These are phyloP conservation scores for Malus hybrid DNA, from an alignment of 331 rosid genomes.

Conservation along the genomic window DNA sequence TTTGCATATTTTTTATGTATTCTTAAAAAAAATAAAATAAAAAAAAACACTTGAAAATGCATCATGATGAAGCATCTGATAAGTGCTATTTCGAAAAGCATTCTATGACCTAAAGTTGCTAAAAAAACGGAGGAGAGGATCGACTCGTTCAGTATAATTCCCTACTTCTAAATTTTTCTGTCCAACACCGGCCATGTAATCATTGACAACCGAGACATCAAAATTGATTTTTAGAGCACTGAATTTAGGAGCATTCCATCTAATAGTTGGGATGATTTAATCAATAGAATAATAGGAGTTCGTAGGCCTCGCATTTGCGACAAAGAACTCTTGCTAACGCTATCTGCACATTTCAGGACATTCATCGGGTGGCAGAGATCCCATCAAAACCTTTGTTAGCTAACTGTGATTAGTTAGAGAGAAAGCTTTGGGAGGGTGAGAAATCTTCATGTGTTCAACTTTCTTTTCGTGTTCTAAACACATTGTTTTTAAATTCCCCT, in stretches of 20 bases:
- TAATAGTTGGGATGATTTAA: no score
- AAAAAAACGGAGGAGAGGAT: background rate
- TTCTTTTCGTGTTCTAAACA: background rate
- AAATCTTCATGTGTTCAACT: background rate
- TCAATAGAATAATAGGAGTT: background rate
- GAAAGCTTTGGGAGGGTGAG: background rate
- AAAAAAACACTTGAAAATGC: background rate
- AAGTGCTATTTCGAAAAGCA: background rate
- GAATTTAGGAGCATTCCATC: background rate
- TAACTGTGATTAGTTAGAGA: background rate
- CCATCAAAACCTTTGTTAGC: background rate
- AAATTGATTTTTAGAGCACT: background rate
- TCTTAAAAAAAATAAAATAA: no score
- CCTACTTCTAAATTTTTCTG: background rate
- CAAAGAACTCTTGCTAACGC: background rate
- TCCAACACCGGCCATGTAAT: background rate
- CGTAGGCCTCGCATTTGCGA: background rate
- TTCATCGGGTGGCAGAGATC: background rate
- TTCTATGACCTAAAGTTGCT: background rate
- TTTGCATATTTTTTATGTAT: no score
- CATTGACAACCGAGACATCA: background rate
- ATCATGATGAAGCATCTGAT: background rate
- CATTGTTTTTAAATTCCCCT: no score
- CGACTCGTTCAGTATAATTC: no score
- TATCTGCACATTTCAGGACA: background rate